Percentiles rank a stretch among this genome's conserved stretches.
Conservation (phyloP, 495 filamentous ascomycete species). For the Cudoniella acicularis region DNA sequence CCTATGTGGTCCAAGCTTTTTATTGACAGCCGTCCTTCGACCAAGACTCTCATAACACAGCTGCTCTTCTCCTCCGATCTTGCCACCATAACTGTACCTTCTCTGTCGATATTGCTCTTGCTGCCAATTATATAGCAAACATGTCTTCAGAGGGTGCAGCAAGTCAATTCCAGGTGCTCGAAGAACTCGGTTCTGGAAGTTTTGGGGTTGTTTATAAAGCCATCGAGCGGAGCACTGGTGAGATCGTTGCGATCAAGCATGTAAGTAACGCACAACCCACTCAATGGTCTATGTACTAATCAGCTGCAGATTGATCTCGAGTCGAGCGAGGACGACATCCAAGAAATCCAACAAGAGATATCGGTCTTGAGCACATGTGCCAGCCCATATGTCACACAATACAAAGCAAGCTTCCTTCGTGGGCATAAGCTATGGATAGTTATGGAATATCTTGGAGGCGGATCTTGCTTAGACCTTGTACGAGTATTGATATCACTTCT, state of each 20-base stretch:
- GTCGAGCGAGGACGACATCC: constrained; percentile 94
- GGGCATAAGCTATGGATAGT: constrained; percentile 98
- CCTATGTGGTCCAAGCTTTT: too few species aligned
- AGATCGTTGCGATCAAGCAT: constrained; percentile 90
- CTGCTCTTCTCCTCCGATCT: not conserved
- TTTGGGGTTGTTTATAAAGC: constrained; percentile 97
- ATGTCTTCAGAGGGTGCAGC: constrained; percentile 5
- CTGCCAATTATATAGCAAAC: not conserved
- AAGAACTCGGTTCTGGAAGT: constrained; percentile 53
- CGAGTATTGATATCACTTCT: constrained; percentile 3
- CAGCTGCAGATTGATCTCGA: constrained; percentile 88
- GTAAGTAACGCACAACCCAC: constrained; percentile 44
- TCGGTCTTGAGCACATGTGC: constrained; percentile 91
- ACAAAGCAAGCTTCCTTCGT: constrained; percentile 90
- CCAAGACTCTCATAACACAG: not conserved
- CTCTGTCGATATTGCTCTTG: not conserved
- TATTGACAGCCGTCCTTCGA: not conserved
- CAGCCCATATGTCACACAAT: constrained; percentile 90
- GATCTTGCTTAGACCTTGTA: constrained; percentile 90
- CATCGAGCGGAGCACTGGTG: constrained; percentile 77
- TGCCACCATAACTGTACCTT: not conserved
- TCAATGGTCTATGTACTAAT: constrained; percentile 6
- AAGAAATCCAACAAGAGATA: constrained; percentile 97
- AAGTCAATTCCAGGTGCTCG: constrained; percentile 1
- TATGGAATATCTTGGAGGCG: constrained; percentile 95